phyloP scores from a whole-genome alignment of 1,284 basidiomycete genomes.

The Pterulicium gracile region DNA sequence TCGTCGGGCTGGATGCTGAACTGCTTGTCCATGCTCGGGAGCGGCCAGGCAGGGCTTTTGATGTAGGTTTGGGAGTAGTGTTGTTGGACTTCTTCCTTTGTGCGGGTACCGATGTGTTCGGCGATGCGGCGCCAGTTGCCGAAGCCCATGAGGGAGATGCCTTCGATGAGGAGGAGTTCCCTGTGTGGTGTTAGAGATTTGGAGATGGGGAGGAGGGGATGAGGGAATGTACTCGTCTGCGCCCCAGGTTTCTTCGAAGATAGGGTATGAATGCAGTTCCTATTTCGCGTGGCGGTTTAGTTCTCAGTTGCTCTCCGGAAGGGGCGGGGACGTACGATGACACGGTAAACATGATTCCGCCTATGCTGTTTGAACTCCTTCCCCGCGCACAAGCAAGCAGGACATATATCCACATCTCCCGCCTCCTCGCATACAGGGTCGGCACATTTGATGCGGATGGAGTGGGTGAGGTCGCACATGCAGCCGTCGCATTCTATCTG shows the following conservation, averaged over 20 bases:
- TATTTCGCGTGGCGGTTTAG: conserved; percentile 21
- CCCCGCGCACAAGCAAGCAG: conserved; percentile 85
- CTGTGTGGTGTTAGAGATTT: conserved; percentile 25
- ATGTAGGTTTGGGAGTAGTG: conserved; percentile 87
- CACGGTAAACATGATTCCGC: conserved; percentile 84
- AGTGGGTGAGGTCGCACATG: conserved; percentile 70
- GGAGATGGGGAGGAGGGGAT: neutral
- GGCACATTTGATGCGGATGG: conserved; percentile 88
- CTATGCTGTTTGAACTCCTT: conserved; percentile 86
- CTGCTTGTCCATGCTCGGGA: conserved; percentile 62
- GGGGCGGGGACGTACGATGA: conserved; percentile 55
- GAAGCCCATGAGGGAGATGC: conserved; percentile 80
- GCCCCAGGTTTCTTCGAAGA: conserved; percentile 94
- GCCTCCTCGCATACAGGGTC: conserved; percentile 64
- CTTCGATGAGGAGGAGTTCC: conserved; percentile 87
- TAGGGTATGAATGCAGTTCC: conserved; percentile 95
- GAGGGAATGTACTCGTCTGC: conserved; percentile 76
- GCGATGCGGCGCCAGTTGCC: conserved; percentile 98
- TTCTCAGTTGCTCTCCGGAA: conserved; percentile 6
- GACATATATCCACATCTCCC: conserved; percentile 83
- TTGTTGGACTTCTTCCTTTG: conserved; percentile 88
- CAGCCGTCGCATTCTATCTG: conserved; percentile 72
- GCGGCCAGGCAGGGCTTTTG: conserved; percentile 66
- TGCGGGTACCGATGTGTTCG: conserved; percentile 90
- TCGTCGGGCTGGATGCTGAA: conserved; percentile 73